Evolutionary conservation across 2,329 filamentous ascomycete genomes (phyloP).

Genomic region (Pseudonectria buxi): DNA sequence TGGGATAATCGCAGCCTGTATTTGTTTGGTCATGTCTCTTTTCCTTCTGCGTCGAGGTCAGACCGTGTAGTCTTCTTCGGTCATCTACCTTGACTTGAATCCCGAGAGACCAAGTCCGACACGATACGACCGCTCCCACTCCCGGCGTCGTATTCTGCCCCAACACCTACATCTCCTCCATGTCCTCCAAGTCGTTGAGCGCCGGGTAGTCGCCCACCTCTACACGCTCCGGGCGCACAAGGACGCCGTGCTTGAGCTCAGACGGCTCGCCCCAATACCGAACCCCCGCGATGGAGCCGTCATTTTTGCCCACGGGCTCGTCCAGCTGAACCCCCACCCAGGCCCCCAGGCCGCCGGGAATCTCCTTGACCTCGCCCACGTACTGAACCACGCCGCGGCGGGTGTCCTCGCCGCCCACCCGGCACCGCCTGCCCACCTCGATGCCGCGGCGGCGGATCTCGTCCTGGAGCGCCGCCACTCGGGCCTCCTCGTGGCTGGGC

Average conservation of each 20-base stretch:
- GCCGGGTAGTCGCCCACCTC: slow-evolving; percentile 68
- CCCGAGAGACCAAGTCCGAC: too few species aligned
- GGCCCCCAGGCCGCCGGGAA: slow-evolving; percentile 54
- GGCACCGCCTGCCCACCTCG: slow-evolving; percentile 54
- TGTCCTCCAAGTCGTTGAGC: slow-evolving; percentile 68
- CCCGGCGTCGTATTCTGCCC: not conserved
- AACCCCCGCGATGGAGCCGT: slow-evolving; percentile 61
- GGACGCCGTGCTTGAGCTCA: slow-evolving; percentile 64
- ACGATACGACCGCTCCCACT: not conserved
- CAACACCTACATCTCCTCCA: slow-evolving; percentile 58
- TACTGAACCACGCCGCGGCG: slow-evolving; percentile 65
- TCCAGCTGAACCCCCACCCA: slow-evolving; percentile 74
- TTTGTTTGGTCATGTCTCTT: too few species aligned
- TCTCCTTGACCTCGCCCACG: slow-evolving; percentile 68
- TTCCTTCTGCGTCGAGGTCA: too few species aligned
- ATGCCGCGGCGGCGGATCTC: slow-evolving; percentile 68
- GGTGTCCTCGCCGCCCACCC: slow-evolving; percentile 59
- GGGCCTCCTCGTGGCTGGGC: slow-evolving; percentile 64
- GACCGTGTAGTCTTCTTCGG: too few species aligned
- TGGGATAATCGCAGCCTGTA: too few species aligned
- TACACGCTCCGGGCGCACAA: slow-evolving; percentile 71
- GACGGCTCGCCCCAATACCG: slow-evolving; percentile 65
- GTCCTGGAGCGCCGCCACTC: slow-evolving; percentile 58
- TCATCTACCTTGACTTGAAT: too few species aligned
- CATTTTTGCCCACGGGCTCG: slow-evolving; percentile 77